Base-by-base conservation (phyloP, 31 red algal genomes). In the Asparagopsis taxiformis region DNA sequence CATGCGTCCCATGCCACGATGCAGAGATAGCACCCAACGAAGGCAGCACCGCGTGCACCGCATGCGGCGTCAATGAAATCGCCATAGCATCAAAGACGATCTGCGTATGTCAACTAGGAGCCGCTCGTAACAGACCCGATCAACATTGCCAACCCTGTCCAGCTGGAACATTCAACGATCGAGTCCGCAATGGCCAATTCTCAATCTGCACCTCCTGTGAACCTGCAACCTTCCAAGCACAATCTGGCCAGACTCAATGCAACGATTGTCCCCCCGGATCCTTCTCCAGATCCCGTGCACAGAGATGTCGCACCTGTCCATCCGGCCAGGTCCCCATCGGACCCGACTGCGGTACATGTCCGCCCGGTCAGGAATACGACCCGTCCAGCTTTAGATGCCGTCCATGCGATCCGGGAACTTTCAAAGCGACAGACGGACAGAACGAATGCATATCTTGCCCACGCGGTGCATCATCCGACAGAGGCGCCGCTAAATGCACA, bases 161-260 rank as follows among this genome's bases (percentile, higher is more conserved):
- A 46, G 8, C 41, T 20, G 41, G 41, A 46, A 46, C 41, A 9
- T 6, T 13, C 8, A 9, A 6, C 6, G 13, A 13, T 46, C 8
- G 41, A 13, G 8, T 46, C 13, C 41, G 41, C 6, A n/a, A n/a
- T n/a, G n/a, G n/a, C n/a, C 6, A 13, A 37, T 34, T 35, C 15
- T 21, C 67, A 2, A 31, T n/a, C n/a, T 70, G 67, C 30, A 32
- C 49, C 8, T 49, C 43, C 7, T 70, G 67, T 31, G 22, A 31
- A 3, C 28, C 46, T 10, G 67, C 36, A 53, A 55, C 43, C 6
- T 70, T 34, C 22, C 67, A 70, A 55, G 46, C 67, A n/a, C 25
- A 53, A 20, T 24, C 67, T 6, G 67, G 67, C 17, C 24, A 70
- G 67, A 53, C 50, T 1, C 48, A 55, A 36, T 70, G 67, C 35